Evolutionary conservation across 345 rosid genomes (phyloP).

Genomic region (Dipteronia dyeriana): DNA sequence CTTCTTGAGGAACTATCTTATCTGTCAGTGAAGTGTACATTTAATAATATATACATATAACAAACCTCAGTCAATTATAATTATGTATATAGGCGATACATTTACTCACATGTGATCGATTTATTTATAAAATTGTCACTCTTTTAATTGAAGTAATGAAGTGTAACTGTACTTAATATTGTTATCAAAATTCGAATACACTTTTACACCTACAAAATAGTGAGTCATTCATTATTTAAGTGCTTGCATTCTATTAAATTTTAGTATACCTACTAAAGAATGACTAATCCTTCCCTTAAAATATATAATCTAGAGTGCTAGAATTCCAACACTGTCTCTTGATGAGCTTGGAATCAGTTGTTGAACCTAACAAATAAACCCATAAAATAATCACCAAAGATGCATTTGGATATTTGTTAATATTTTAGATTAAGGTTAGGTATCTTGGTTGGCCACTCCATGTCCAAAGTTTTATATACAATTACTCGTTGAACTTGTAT

Average conservation of each 20-base stretch:
- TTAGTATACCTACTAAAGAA: not conserved
- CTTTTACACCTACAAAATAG: not conserved
- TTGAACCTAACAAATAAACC: not conserved
- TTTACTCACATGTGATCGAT: too few relatives aligned
- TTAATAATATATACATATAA: too few relatives aligned
- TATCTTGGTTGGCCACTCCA: not conserved
- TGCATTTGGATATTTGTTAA: not conserved
- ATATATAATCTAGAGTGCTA: not conserved
- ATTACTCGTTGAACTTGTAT: too few relatives aligned
- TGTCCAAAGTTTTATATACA: not conserved
- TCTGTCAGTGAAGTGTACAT: too few relatives aligned
- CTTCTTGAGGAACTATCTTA: too few relatives aligned
- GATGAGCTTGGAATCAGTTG: not conserved
- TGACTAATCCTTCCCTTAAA: not conserved
- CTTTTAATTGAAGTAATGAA: too few relatives aligned
- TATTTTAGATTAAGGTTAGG: slow-evolving; percentile 1
- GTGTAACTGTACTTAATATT: too few relatives aligned
- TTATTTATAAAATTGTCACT: too few relatives aligned
- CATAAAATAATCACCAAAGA: not conserved
- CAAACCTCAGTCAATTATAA: too few relatives aligned
- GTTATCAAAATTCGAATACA: not conserved
- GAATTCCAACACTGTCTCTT: not conserved
- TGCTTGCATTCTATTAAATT: not conserved
- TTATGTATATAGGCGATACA: too few relatives aligned
- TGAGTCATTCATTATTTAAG: not conserved